Evolutionary conservation across 352 stramenopile genomes (phyloP).

Genomic region (Saprolegnia parasitica): DNA sequence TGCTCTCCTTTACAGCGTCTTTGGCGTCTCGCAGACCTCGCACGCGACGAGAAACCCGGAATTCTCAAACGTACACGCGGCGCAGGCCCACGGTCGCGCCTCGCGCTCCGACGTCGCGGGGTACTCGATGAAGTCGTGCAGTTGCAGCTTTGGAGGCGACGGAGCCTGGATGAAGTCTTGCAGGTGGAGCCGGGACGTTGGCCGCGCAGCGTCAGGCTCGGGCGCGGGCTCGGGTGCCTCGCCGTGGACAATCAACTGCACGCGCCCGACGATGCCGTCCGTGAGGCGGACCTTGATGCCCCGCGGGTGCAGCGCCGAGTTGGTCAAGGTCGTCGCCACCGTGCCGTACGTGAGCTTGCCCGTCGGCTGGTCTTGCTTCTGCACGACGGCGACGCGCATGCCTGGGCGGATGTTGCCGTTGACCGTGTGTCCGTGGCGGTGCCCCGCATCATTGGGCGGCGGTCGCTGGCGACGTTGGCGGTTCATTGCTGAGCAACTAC

Average conservation of each 20-base stretch:
- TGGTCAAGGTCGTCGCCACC: conserved; percentile 22
- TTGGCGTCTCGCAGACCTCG: conserved; percentile 21
- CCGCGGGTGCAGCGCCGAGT: conserved; percentile 17
- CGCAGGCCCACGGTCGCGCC: conserved; percentile 1
- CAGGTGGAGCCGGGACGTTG: neutral
- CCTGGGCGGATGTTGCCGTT: conserved; percentile 21
- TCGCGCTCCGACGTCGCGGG: neutral
- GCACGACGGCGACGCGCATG: conserved; percentile 23
- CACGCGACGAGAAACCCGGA: conserved; percentile 18
- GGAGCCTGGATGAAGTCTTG: neutral
- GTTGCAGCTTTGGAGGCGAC: neutral
- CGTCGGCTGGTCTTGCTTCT: conserved; percentile 29
- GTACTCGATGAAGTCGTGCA: conserved; percentile 3
- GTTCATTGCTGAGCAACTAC: conserved; percentile 8
- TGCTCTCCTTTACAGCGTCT: neutral
- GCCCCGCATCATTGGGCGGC: neutral
- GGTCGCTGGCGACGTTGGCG: conserved; percentile 1
- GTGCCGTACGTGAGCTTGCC: conserved; percentile 22
- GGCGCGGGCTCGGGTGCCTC: neutral
- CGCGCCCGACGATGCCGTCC: conserved; percentile 24
- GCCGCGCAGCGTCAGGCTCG: neutral
- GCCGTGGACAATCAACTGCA: conserved; percentile 13
- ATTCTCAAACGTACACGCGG: conserved; percentile 23
- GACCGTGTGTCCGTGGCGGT: conserved; percentile 6
- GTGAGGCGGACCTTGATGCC: conserved; percentile 28